Base-by-base conservation (phyloP, 352 stramenopile genomes). In the Globisporangium yorkense region DNA sequence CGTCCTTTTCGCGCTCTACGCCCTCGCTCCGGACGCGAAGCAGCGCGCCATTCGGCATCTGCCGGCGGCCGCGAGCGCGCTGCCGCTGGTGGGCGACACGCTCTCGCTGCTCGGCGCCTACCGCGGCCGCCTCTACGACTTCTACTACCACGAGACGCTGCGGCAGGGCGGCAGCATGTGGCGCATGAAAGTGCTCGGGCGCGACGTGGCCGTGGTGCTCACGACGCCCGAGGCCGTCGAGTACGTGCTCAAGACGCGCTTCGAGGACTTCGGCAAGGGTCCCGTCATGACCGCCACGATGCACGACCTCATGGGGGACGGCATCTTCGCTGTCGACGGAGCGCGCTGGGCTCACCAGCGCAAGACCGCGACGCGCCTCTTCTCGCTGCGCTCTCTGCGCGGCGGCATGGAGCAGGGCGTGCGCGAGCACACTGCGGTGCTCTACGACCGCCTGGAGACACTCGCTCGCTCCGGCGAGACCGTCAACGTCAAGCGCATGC, bases 281-380 rank as follows among this genome's bases (percentile, higher is more conserved):
- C 27, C 53, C 2, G 55, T 53, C n/a, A 74, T 65, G 29, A 44
- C 49, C 6, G 29, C 51, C 2, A 56, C 54, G 1, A 57, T 84
- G 6, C 33, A 33, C 16, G 70, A 86, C 40, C 46, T 92, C 5
- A 47, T 92, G 10, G 79, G 81, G 39, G 58, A 67, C 13, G 79
- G 79, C 29, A 89, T 92, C 63, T 87, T 89, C 48, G 62, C 58
- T 0, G 62, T 61, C 8, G 75, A 89, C 49, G 75, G 75, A 6
- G 48, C 41, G 29, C 39, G 37, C 4, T 92, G 81, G 81, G 43
- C 62, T 0, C 59, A 77, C 49, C 81, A 92, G 58, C 75, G 79
- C 57, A 89, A 89, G 64, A 81, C 63, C 7, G 80, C 81, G 62
- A 93, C 75, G 50, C 80, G 94, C 54, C 84, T 96, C 21, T 91